A percentile compares a stretch with the other conserved stretches of the same genome.
Conservation (phyloP, 257 asterid species). For the Mitragyna speciosa region DNA sequence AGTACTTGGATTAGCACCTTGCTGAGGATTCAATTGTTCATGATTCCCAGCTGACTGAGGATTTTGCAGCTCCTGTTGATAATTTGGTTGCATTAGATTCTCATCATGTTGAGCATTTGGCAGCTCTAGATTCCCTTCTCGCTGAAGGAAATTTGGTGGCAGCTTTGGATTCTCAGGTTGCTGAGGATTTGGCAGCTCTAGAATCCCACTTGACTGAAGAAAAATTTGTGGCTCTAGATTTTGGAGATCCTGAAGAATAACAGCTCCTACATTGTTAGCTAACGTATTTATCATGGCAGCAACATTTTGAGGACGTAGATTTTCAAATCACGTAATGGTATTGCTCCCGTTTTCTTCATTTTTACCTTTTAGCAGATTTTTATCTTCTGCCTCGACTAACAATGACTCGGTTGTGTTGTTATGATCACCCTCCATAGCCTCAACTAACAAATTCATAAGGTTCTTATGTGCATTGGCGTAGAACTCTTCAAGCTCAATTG, state of each 20-base stretch:
- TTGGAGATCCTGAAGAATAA: not conserved
- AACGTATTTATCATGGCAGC: not conserved
- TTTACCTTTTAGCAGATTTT: not conserved
- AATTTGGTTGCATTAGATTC: not conserved
- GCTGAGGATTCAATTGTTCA: not conserved
- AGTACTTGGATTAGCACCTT: too few relatives aligned
- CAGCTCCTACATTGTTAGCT: not conserved
- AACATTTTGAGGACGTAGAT: not conserved
- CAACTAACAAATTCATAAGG: not conserved
- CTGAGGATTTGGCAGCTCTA: not conserved
- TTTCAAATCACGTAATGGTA: not conserved
- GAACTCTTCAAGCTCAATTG: too few relatives aligned
- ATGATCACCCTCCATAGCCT: not conserved
- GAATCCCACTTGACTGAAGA: not conserved
- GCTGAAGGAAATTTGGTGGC: not conserved
- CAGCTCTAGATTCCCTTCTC: not conserved
- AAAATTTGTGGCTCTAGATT: not conserved
- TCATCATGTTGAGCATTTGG: not conserved
- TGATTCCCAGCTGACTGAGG: not conserved
- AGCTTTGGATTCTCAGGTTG: not conserved
- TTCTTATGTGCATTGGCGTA: not conserved
- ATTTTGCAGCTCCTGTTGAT: not conserved
- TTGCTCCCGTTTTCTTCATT: not conserved
- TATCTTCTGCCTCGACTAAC: not conserved
- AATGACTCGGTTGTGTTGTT: not conserved